Percentiles rank a stretch among this genome's conserved stretches.
These are phyloP conservation scores for Vigna hirtella DNA, from an alignment of 306 rosid genomes.

Conservation along the genomic window DNA sequence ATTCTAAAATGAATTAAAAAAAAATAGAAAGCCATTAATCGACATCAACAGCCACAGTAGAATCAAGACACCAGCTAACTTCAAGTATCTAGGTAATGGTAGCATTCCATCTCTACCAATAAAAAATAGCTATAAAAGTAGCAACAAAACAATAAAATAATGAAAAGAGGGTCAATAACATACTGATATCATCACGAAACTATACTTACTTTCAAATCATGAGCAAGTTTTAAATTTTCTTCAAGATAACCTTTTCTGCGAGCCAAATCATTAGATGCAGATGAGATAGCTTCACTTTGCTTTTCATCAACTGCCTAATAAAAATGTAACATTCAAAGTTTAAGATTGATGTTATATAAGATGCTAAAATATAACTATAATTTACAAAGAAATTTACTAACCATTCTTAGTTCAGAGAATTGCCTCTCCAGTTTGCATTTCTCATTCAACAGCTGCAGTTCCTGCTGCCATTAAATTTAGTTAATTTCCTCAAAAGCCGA, in stretches of 20 bases:
- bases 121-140: background rate
- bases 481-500: constrained; percentile 30
- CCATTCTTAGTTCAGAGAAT: constrained; percentile 91
- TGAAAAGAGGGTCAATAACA: constrained; percentile 28
- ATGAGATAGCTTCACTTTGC: constrained; percentile 78
- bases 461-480: constrained; percentile 62
- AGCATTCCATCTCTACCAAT: constrained; percentile 14
- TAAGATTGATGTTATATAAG: constrained; percentile 34
- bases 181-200: constrained; percentile 23
- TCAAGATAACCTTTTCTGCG: constrained; percentile 89
- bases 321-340: constrained; percentile 17
- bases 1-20: constrained; percentile 1
- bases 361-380: constrained; percentile 28
- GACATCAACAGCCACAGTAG: constrained; percentile 6
- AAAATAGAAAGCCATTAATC: background rate
- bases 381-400: constrained; percentile 53
- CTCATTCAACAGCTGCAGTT: constrained; percentile 76
- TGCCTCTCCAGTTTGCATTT: constrained; percentile 85
- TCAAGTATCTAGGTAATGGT: background rate
- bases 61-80: constrained; percentile 8
- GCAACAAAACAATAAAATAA: constrained; percentile 29
- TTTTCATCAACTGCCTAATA: constrained; percentile 85
- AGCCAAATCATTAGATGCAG: constrained; percentile 83
- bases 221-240: constrained; percentile 78
- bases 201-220: constrained; percentile 77